Base-by-base conservation (phyloP, 176 grass and related monocot species). In the Hordeum vulgare region DNA sequence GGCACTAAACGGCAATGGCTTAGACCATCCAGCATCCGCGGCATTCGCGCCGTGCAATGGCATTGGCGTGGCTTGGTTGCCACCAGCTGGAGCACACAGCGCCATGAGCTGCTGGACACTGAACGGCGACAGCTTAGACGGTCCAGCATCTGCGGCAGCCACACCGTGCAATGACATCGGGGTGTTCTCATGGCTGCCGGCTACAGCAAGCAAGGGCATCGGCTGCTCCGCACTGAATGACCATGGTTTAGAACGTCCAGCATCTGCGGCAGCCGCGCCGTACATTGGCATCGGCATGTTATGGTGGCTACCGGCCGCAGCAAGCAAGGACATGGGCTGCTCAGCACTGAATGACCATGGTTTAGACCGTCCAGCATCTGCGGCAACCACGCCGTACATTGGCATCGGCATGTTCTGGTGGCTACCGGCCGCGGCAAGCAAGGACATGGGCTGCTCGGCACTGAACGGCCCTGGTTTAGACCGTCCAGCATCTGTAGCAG, bases 31-130 rank as follows among this genome's bases (percentile, higher is more conserved):
- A 4, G 40, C 69, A 28, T 47, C 69, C 8, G 8, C 9, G 35
- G 35, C 5, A 23, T n/a, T 5, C 41, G 24, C 5, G n/a, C 44
- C 5, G 3, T 66, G 44, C 31, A 33, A 9, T 24, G 44, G 21
- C 28, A 54, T 18, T 21, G 23, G 49, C 47, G 49, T 49, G 45
- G 45, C 5, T 13, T 49, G 45, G 57, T 20, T 14, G 79, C 45
- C 33, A 42, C 4, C 15, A 0, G 71, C 20, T 6, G 34, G 20
- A 4, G 69, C 2, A 37, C 29, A 5, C 61, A 70, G 53, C 12
- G 82, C 71, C 78, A 57, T 40, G 78, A 64, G 63, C 0, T 81
- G 41, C 78, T 89, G 71, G 9, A 9, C 12, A 49, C 5, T 17
- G 14, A 0, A 54, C 51, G 51, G 7, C 51, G 0, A 54, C 18